Evolutionary conservation across 225 moss, liverwort and hornwort species (phyloP), one percentile per base, ranked within the genome.

Genomic region (Sphagnum contortum): DNA sequence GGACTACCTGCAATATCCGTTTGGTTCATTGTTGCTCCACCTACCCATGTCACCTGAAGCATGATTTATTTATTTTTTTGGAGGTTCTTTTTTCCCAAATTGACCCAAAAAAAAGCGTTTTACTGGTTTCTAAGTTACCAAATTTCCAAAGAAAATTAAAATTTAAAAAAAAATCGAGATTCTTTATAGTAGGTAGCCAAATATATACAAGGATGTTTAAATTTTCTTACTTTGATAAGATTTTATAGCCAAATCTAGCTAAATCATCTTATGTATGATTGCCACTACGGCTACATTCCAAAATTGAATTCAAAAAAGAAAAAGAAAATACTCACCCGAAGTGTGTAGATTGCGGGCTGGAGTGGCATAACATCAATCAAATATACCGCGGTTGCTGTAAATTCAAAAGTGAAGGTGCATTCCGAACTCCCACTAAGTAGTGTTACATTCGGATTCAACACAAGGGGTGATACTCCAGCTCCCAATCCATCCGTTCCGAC

Each of bases 1-100:
- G 80, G 80, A 57, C 80, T 75, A 45, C 75, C 77, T 3, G 47
- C 70, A 51, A 84, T 78, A 9, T 74, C 53, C 0, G 5, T 74
- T 44, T 64, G 60, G 12, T 44, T 61, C 5, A 57, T 63, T 0
- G 70, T 74, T 14, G 12, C 4, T 29, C 44, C 58, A 0, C 13
- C 51, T 9, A 62, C 49, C 78, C 78, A 78, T n/a, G 55, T 54
- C 55, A 68, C 9, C 68, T 0, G 60, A 59, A 78, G 55, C 8
- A 52, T 8, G 74, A 78, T 0, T 64, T 52, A 0, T 6, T 9
- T 0, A 9, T 6, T 52, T 6, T 52, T 1, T n/a, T n/a, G n/a
- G n/a, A n/a, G n/a, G n/a, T n/a, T n/a, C n/a, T n/a, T 52, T 5
- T 5, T 6, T 52, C 52, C 29, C 52, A 6, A 52, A 52, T 0